These are phyloP conservation scores for Escallonia rubra DNA, from an alignment of 129 eudicot species.

Conservation along the genomic window DNA sequence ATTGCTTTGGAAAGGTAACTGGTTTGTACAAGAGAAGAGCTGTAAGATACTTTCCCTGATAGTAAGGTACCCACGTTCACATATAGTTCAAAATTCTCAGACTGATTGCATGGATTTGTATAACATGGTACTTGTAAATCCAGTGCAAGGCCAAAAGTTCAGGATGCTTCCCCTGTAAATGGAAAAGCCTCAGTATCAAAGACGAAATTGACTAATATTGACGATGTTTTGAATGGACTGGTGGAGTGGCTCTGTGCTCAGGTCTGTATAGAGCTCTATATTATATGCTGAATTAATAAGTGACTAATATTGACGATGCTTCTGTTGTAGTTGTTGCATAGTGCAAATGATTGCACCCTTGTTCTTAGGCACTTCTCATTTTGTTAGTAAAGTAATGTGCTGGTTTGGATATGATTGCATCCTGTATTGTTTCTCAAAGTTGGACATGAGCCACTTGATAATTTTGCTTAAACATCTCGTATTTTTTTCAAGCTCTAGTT, in stretches of 20 bases:
- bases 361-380: not conserved
- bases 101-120: not conserved
- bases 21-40: constrained; percentile 96
- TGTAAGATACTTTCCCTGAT: constrained; percentile 85
- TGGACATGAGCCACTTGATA: not conserved
- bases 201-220: constrained; percentile 49
- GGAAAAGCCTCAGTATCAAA: constrained; percentile 64
- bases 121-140: constrained; percentile 2
- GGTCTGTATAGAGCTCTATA: constrained; percentile 42
- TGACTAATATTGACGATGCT: not conserved
- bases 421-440: not conserved
- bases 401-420: not conserved
- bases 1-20: constrained; percentile 86
- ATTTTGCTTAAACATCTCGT: not conserved
- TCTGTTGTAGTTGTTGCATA: not conserved
- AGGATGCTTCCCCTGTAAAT: constrained; percentile 32
- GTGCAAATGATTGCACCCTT: constrained; percentile 1
- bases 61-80: constrained; percentile 51
- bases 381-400: not conserved
- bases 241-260: constrained; percentile 94
- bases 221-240: constrained; percentile 79
- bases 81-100: constrained; percentile 1
- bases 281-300: not conserved
- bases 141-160: constrained; percentile 62
- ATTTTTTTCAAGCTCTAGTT: not conserved